Evolutionary conservation across 2,329 filamentous ascomycete genomes (phyloP).

Genomic region (Thielaviopsis ethacetica): DNA sequence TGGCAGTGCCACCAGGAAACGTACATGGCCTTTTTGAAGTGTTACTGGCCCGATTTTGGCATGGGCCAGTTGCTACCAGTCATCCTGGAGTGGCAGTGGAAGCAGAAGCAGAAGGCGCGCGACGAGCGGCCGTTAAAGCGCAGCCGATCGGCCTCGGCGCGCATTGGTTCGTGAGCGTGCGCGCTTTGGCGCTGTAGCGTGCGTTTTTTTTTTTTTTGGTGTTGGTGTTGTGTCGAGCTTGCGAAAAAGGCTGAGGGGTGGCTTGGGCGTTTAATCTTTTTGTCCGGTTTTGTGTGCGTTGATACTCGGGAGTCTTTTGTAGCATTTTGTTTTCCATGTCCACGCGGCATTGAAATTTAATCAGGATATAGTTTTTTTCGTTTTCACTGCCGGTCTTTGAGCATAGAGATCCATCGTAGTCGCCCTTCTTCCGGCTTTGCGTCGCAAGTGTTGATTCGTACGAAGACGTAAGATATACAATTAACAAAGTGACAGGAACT

Average conservation of each 20-base stretch:
- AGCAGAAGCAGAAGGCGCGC: constrained; percentile 39
- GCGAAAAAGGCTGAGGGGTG: not conserved
- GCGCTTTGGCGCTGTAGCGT: not conserved
- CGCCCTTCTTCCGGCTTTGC: too few relatives aligned
- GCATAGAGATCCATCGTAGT: too few relatives aligned
- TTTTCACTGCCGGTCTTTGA: not conserved
- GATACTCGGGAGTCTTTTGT: not conserved
- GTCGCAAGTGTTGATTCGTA: too few relatives aligned
- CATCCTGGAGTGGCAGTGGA: constrained; percentile 74
- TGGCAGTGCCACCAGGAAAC: constrained; percentile 95
- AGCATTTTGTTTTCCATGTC: not conserved
- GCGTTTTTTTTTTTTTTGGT: too few relatives aligned
- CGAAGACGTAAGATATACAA: too few relatives aligned
- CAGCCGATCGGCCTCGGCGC: constrained; percentile 13
- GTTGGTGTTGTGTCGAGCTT: not conserved
- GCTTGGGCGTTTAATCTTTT: not conserved
- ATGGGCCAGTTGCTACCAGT: constrained; percentile 88
- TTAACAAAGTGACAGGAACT: not conserved
- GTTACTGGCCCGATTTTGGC: constrained; percentile 91
- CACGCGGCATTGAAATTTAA: not conserved
- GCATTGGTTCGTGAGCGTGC: constrained; percentile 5
- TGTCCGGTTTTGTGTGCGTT: not conserved
- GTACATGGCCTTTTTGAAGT: constrained; percentile 80
- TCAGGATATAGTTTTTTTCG: not conserved
- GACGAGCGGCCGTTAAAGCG: constrained; percentile 28